Conservation (phyloP, 257 asterid genomes). For the Cruciata laevipes region DNA sequence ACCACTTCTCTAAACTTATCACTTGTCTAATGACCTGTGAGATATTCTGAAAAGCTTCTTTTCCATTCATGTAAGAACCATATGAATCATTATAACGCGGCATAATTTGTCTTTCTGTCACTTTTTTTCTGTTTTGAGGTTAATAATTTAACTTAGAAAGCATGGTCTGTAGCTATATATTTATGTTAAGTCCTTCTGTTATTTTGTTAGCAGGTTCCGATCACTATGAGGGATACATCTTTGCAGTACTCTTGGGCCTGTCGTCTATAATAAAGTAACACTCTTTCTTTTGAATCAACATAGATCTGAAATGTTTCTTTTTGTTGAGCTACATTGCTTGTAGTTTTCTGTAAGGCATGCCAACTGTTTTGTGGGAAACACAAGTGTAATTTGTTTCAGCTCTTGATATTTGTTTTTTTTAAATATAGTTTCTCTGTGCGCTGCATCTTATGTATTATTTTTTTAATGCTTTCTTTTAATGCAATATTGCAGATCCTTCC, state of each 20-base stretch:
- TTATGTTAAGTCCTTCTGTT: conserved; percentile 1
- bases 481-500: conserved; percentile 72
- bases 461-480: conserved; percentile 12
- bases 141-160: neutral
- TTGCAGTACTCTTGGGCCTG: conserved; percentile 88
- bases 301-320: conserved; percentile 1
- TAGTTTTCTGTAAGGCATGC: neutral
- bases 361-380: neutral
- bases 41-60: neutral
- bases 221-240: conserved; percentile 63
- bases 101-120: neutral
- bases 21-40: neutral
- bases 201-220: conserved; percentile 50
- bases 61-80: neutral
- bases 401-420: neutral
- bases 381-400: neutral
- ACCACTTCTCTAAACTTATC: no score
- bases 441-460: neutral
- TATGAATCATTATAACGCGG: neutral
- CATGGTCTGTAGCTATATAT: conserved; percentile 5
- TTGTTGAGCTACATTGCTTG: neutral
- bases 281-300: conserved; percentile 12
- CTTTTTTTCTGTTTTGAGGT: neutral
- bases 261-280: conserved; percentile 73
- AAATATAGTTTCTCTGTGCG: neutral